Conservation (phyloP, 225 moss, liverwort and hornwort genomes). For the Takakia lepidozioides region DNA sequence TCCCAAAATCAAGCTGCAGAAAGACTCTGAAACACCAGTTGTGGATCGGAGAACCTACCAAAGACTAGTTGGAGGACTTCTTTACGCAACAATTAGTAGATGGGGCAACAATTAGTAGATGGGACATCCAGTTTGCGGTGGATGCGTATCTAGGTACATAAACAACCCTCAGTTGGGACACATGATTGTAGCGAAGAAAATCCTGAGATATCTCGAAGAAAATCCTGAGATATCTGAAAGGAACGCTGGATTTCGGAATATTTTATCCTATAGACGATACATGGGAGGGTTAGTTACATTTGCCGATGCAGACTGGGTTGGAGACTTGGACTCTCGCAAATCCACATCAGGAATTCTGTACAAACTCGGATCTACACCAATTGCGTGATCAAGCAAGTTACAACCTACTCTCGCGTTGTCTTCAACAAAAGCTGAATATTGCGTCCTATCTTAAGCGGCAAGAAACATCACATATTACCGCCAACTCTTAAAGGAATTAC, state of each 20-base stretch:
- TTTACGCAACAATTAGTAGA: too few relatives aligned
- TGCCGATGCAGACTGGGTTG: background rate
- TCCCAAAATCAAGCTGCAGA: background rate
- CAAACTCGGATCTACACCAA: background rate
- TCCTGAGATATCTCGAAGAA: too few relatives aligned
- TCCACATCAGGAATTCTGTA: background rate
- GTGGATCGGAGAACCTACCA: too few relatives aligned
- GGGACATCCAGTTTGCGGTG: too few relatives aligned
- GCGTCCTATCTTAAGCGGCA: background rate
- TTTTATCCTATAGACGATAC: background rate
- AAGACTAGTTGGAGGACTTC: too few relatives aligned
- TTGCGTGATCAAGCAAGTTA: background rate
- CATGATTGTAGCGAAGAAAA: too few relatives aligned
- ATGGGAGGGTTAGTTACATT: background rate
- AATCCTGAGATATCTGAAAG: background rate
- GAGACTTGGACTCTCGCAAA: background rate
- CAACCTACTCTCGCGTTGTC: background rate
- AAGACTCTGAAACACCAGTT: too few relatives aligned
- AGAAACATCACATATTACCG: conserved; percentile 4
- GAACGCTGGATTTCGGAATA: background rate
- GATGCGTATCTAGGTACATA: too few relatives aligned
- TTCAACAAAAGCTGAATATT: background rate
- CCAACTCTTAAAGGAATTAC: background rate
- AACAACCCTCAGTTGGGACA: too few relatives aligned
- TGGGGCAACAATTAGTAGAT: too few relatives aligned